Conservation (phyloP, 2,329 filamentous ascomycete genomes). For the Aspergillus sp. region DNA sequence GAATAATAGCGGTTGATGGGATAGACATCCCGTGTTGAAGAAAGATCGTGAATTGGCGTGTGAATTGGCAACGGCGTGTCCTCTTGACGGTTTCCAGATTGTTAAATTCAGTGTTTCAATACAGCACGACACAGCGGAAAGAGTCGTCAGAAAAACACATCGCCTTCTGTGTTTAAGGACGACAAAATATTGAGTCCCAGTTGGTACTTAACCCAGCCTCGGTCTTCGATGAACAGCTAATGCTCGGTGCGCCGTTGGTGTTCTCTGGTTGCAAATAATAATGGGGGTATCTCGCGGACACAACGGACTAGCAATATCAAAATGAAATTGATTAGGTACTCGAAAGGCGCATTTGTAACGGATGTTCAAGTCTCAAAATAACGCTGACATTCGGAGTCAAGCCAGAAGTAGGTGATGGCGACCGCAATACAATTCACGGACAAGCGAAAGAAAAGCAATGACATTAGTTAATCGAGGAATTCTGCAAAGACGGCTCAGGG, state of each 20-base stretch:
- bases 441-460: neutral
- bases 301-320: neutral
- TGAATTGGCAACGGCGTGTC: neutral
- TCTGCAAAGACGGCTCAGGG: conserved; percentile 6
- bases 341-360: neutral
- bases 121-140: neutral
- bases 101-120: neutral
- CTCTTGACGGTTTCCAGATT: neutral
- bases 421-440: neutral
- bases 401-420: neutral
- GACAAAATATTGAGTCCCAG: neutral
- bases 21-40: neutral
- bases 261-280: neutral
- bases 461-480: conserved; percentile 5
- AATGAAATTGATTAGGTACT: neutral
- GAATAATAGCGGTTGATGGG: neutral
- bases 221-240: neutral
- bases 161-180: neutral
- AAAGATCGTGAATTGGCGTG: neutral
- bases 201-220: neutral
- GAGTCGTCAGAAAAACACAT: neutral
- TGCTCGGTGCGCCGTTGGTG: neutral
- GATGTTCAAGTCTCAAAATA: neutral
- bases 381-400: neutral
- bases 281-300: neutral